phyloP scores from a whole-genome alignment of 495 filamentous ascomycete species.

The Copromyces sp. region DNA sequence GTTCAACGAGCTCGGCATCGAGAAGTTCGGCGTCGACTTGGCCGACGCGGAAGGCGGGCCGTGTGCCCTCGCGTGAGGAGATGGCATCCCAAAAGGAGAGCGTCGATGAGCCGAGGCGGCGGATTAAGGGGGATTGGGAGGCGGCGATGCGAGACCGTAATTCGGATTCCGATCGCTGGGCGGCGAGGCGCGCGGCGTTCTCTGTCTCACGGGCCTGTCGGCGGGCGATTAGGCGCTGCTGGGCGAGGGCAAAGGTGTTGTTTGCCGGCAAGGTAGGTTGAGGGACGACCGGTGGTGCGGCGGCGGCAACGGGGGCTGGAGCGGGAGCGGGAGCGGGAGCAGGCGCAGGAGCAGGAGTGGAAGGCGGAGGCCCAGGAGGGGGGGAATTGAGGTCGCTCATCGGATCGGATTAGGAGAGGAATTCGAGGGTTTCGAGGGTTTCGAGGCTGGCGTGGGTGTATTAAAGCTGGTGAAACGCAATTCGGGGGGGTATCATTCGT shows the following conservation, averaged over 20 bases:
- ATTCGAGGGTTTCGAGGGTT: background rate
- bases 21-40: constrained; percentile 95
- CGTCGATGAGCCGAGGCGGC: constrained; percentile 45
- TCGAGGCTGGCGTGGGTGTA: background rate
- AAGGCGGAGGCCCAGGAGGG: background rate
- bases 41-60: constrained; percentile 83
- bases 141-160: constrained; percentile 45
- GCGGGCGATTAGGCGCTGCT: constrained; percentile 70
- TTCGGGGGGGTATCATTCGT: background rate
- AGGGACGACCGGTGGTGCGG: background rate
- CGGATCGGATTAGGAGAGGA: background rate
- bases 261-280: background rate
- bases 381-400: constrained; percentile 3
- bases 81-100: constrained; percentile 58
- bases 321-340: background rate
- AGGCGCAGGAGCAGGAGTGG: background rate
- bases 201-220: constrained; percentile 61
- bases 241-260: constrained; percentile 65
- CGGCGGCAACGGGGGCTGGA: background rate
- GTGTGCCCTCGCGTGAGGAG: constrained; percentile 64
- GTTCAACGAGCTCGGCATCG: constrained; percentile 82
- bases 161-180: constrained; percentile 48
- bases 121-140: constrained; percentile 54
- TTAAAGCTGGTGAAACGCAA: background rate
- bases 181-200: constrained; percentile 42